Evolutionary conservation across 2,329 filamentous ascomycete species (phyloP).

Genomic region (Cordyceps tenuipes): DNA sequence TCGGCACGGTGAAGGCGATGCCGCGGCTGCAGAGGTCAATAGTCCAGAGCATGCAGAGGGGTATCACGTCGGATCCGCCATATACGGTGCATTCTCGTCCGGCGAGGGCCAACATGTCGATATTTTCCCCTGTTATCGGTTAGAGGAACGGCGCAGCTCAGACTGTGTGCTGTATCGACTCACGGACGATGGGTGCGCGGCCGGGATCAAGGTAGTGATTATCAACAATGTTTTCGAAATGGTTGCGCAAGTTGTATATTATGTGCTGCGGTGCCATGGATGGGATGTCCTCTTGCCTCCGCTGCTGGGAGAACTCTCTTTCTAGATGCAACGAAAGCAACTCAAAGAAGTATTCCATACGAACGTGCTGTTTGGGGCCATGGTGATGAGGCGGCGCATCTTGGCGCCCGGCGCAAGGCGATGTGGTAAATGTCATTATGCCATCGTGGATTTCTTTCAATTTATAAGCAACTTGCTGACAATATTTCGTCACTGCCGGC

Average conservation of each 20-base stretch:
- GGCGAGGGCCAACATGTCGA: slow-evolving; percentile 17
- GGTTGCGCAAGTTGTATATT: slow-evolving; percentile 19
- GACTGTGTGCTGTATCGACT: neutral
- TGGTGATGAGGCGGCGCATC: neutral
- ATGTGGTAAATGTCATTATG: neutral
- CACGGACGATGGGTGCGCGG: slow-evolving; percentile 18
- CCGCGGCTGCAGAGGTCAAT: slow-evolving; percentile 12
- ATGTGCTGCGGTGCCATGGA: slow-evolving; percentile 19
- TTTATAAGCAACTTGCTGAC: slow-evolving; percentile 14
- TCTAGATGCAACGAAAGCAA: slow-evolving; percentile 20
- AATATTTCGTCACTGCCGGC: slow-evolving; percentile 19
- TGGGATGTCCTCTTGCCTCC: slow-evolving; percentile 4
- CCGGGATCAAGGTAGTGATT: slow-evolving; percentile 14
- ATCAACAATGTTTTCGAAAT: slow-evolving; percentile 21
- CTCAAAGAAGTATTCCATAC: slow-evolving; percentile 20
- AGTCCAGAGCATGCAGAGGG: slow-evolving; percentile 15
- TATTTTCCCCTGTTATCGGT: slow-evolving; percentile 17
- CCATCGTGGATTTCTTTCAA: slow-evolving; percentile 16
- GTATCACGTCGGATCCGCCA: slow-evolving; percentile 15
- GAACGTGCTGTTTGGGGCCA: neutral
- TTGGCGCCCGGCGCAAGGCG: neutral
- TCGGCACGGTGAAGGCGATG: slow-evolving; percentile 14
- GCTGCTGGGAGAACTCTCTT: slow-evolving; percentile 15
- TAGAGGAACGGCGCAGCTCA: neutral
- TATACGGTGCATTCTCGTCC: slow-evolving; percentile 17